Percentiles rank a stretch among this genome's conserved stretches.
These are phyloP conservation scores for Neurospora intermedia DNA, from an alignment of 495 filamentous ascomycete species.

Conservation along the genomic window DNA sequence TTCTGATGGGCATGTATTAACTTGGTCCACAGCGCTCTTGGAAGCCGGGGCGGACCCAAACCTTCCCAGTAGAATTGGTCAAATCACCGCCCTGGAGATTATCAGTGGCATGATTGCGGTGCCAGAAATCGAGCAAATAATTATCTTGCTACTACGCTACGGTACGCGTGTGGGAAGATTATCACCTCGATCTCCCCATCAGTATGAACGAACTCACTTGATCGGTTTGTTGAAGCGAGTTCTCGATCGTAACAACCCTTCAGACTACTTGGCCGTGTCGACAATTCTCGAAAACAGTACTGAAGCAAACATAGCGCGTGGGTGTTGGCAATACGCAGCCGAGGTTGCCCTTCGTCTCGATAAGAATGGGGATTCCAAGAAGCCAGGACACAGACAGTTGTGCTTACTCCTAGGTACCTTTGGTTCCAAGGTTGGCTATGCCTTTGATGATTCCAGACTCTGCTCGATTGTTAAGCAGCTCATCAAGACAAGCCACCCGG, in stretches of 20 bases:
- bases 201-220: background rate
- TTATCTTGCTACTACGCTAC: background rate
- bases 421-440: background rate
- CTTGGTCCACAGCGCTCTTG: background rate
- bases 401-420: slow-evolving; percentile 1
- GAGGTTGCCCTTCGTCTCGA: background rate
- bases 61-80: background rate
- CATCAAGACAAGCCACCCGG: background rate
- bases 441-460: background rate
- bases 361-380: background rate
- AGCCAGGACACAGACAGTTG: background rate
- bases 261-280: background rate
- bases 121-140: background rate
- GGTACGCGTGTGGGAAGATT: background rate
- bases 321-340: slow-evolving; percentile 3
- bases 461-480: background rate
- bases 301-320: background rate
- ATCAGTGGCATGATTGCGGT: background rate
- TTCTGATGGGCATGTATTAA: background rate
- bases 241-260: background rate
- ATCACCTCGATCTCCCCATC: background rate
- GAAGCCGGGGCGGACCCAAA: background rate
- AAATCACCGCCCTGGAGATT: background rate
- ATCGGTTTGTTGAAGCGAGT: background rate
- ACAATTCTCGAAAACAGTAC: slow-evolving; percentile 1